Evolutionary conservation across 139 green algal genomes (phyloP).

Genomic region (Dunaliella primolecta): DNA sequence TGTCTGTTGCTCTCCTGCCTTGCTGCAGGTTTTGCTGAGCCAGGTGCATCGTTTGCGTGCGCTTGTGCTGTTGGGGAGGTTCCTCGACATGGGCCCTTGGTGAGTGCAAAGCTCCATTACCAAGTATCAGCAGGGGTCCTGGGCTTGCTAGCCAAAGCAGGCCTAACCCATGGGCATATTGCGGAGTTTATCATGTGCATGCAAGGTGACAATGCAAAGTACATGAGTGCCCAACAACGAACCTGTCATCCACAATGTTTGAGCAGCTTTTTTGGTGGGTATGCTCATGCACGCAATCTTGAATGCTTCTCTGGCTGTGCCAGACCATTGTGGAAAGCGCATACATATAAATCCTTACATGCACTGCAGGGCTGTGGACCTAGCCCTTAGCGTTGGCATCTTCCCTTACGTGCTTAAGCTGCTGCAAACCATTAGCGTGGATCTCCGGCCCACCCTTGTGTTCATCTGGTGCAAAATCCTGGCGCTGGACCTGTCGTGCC

Average conservation of each 20-base stretch:
- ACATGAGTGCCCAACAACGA: too few relatives aligned
- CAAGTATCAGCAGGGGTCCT: too few relatives aligned
- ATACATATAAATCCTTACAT: background rate
- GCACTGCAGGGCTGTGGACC: slow-evolving; percentile 86
- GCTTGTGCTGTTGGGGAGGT: slow-evolving; percentile 90
- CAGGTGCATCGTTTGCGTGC: slow-evolving; percentile 92
- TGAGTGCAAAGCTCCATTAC: background rate
- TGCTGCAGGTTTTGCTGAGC: slow-evolving; percentile 81
- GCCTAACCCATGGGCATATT: too few relatives aligned
- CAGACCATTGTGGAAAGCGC: background rate
- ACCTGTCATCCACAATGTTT: too few relatives aligned
- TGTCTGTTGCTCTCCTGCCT: too few relatives aligned
- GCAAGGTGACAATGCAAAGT: too few relatives aligned
- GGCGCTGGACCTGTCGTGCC: slow-evolving; percentile 83
- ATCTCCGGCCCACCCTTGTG: slow-evolving; percentile 91
- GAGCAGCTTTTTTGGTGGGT: too few relatives aligned
- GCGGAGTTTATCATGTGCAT: too few relatives aligned
- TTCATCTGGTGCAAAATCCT: slow-evolving; percentile 99
- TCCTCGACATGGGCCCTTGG: slow-evolving; percentile 97
- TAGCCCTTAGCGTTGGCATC: slow-evolving; percentile 95
- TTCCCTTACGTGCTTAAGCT: slow-evolving; percentile 99
- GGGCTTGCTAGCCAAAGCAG: too few relatives aligned
- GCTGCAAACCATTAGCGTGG: slow-evolving; percentile 91
- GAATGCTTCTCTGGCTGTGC: too few relatives aligned
- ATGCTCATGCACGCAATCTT: too few relatives aligned